These are phyloP conservation scores for Nicotiana obtusifolia DNA, from an alignment of 257 asterid genomes.

Conservation along the genomic window DNA sequence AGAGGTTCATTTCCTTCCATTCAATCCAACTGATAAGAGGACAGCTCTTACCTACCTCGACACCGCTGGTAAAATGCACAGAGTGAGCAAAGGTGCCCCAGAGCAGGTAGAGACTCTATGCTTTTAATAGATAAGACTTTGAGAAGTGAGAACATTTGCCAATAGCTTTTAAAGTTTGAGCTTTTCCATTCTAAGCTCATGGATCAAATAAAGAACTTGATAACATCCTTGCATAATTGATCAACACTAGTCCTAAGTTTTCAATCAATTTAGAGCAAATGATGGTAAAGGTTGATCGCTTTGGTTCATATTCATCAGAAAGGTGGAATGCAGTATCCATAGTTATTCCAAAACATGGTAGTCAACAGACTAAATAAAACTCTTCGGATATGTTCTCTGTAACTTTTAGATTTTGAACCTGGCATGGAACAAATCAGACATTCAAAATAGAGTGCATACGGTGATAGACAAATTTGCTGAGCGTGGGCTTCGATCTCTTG, in stretches of 20 bases:
- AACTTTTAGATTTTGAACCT: constrained; percentile 44
- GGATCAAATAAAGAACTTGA: background rate
- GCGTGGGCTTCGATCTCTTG: constrained; percentile 64
- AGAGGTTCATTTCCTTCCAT: constrained; percentile 72
- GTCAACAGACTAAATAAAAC: background rate
- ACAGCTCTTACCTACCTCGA: constrained; percentile 63
- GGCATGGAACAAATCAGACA: constrained; percentile 37
- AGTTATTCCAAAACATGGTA: background rate
- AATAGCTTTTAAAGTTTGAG: background rate
- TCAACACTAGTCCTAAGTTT: background rate
- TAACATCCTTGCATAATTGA: background rate
- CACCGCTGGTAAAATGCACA: constrained; percentile 47
- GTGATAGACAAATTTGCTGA: constrained; percentile 58
- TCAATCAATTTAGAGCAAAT: background rate
- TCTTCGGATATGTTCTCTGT: background rate
- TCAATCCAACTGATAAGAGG: constrained; percentile 68
- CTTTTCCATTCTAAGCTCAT: background rate
- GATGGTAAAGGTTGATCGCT: background rate
- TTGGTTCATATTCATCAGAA: background rate
- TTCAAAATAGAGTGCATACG: constrained; percentile 39
- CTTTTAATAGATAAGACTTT: background rate
- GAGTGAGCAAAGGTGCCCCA: constrained; percentile 81
- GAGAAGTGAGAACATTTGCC: background rate
- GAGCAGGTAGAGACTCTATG: constrained; percentile 42
- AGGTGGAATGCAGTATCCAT: background rate